Base-by-base conservation (phyloP, 495 filamentous ascomycete genomes). In the Hamigera avellanea region DNA sequence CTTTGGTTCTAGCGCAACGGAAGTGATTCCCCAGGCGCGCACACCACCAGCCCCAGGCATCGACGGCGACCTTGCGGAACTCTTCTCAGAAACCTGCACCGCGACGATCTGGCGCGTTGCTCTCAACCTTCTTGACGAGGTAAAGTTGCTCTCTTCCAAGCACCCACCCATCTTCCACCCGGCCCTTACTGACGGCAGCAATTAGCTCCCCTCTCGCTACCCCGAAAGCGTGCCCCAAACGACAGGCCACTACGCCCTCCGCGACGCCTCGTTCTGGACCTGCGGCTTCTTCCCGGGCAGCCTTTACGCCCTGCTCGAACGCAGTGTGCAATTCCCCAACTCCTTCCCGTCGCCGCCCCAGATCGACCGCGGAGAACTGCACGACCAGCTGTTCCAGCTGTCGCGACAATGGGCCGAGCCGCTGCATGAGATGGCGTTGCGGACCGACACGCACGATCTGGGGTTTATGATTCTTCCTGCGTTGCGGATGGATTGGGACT, bases 181-280 rank as follows among this genome's bases (percentile, higher is more conserved):
- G 21, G 9, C 21, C 9, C 21, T 23, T 9, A 23, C 9, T 5
- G 4, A 9, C 21, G 4, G 4, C 21, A 23, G 21, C 4, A 23
- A 23, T n/a, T n/a, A n/a, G n/a, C 21, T 4, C 9, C 21, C 21
- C 4, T 4, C 4, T 23, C 21, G 21, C 21, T 61, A 45, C 31
- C 60, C 60, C 8, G 57, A 61, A 32, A 53, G 35, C 19, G 49
- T 56, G 2, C 50, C 54, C 0, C 35, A 50, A 16, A 37, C 28
- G 10, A 53, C 51, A 4, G 48, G 43, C 7, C 33, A 34, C 12
- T 60, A 65, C 31, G 32, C 46, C n/a, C 46, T 50, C 18, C 50
- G 59, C 2, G 59, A 62, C n/a, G 46, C 50, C 2, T 48, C 59
- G 0, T 66, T 64, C 36, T 64, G 62, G 62, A 64, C 62, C 2